Evolutionary conservation across 2,329 filamentous ascomycete genomes (phyloP).

Genomic region (Paecilomyces sp.): DNA sequence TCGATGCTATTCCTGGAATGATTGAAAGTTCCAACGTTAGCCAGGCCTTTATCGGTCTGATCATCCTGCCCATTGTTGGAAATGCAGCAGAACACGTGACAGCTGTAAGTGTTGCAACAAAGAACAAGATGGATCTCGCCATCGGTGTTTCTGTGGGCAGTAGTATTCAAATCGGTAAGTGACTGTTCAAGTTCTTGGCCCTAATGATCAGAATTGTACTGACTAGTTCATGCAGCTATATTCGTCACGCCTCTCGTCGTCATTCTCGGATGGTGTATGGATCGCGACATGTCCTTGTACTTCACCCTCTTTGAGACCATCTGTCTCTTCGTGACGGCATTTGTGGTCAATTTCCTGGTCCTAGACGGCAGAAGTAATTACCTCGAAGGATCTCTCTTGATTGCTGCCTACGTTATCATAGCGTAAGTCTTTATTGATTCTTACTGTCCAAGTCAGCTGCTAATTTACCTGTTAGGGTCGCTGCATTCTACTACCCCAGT

Average conservation of each 20-base stretch:
- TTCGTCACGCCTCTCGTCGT: conserved; percentile 73
- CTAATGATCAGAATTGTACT: conserved; percentile 2
- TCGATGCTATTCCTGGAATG: conserved; percentile 64
- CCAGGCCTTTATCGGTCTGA: conserved; percentile 71
- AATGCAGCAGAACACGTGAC: conserved; percentile 79
- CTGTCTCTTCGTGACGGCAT: conserved; percentile 72
- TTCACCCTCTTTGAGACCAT: conserved; percentile 58
- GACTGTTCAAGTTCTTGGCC: background rate
- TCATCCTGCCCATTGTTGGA: conserved; percentile 74
- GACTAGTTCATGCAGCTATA: conserved; percentile 42
- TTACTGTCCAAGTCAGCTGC: background rate
- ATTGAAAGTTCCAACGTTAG: conserved; percentile 54
- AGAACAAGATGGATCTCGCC: conserved; percentile 79
- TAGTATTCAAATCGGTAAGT: conserved; percentile 62
- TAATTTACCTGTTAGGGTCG: background rate
- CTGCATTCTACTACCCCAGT: background rate
- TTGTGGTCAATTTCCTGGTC: conserved; percentile 81
- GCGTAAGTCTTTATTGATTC: conserved; percentile 36
- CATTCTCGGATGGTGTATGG: conserved; percentile 71
- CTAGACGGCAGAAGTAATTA: conserved; percentile 78
- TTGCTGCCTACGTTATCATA: conserved; percentile 74
- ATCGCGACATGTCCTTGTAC: conserved; percentile 60
- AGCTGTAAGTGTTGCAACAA: conserved; percentile 69
- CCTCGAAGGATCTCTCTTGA: conserved; percentile 68
- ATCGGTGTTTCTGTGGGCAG: conserved; percentile 75